Conservation (phyloP, 768 basidiomycete species). For the Podaxis sp. region DNA sequence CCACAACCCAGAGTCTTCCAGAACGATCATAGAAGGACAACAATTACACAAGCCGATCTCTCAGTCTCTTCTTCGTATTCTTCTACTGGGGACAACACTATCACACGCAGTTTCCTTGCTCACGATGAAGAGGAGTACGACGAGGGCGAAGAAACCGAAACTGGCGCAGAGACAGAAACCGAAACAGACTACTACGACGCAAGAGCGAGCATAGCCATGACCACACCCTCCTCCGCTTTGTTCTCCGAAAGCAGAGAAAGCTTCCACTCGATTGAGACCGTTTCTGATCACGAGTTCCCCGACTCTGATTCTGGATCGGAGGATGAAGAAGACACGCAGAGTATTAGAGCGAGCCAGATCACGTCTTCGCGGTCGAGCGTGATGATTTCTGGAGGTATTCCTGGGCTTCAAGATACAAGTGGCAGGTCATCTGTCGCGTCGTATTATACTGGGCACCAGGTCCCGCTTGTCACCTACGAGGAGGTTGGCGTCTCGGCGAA, state of each 20-base stretch:
- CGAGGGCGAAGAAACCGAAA: conserved; percentile 34
- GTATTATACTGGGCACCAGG: conserved; percentile 28
- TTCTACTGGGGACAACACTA: conserved; percentile 38
- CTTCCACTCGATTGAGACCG: conserved; percentile 74
- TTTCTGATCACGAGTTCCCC: conserved; percentile 69
- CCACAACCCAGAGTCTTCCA: neutral
- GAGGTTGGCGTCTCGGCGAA: conserved; percentile 43
- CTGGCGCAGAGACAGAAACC: conserved; percentile 63
- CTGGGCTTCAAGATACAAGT: neutral
- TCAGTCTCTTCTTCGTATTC: conserved; percentile 25
- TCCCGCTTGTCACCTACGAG: conserved; percentile 42
- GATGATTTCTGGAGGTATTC: neutral
- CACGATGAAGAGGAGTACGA: conserved; percentile 26
- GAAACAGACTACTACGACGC: conserved; percentile 82
- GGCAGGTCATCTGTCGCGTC: conserved; percentile 27
- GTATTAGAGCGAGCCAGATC: conserved; percentile 63
- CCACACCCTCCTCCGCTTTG: conserved; percentile 47
- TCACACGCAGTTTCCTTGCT: conserved; percentile 39
- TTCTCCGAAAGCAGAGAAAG: conserved; percentile 52
- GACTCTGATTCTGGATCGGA: conserved; percentile 46
- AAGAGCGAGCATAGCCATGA: conserved; percentile 63
- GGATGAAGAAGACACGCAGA: conserved; percentile 52
- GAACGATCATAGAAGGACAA: conserved; percentile 31
- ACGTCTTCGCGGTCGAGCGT: conserved; percentile 17
- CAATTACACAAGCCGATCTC: conserved; percentile 49